A percentile compares a stretch with the other conserved stretches of the same genome.
These are phyloP conservation scores for Colletotrichum sp. DNA, from an alignment of 2,329 filamentous ascomycete species.

Conservation along the genomic window DNA sequence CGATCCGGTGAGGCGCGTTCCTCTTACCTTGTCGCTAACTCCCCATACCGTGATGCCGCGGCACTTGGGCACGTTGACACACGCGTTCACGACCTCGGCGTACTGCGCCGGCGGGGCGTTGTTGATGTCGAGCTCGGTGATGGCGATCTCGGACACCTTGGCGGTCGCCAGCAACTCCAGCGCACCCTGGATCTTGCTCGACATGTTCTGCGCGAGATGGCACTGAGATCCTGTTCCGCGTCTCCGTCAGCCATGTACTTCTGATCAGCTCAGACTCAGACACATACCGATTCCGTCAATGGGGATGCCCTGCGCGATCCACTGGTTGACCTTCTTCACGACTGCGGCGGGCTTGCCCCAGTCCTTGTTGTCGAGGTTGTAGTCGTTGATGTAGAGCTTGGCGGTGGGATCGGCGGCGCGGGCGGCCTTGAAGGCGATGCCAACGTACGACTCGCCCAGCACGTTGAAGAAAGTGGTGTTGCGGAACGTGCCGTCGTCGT, in stretches of 20 bases:
- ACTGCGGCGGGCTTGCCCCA: slow-evolving; percentile 63
- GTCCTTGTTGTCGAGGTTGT: slow-evolving; percentile 67
- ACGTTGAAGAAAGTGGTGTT: slow-evolving; percentile 68
- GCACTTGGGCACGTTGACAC: slow-evolving; percentile 62
- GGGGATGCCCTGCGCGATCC: slow-evolving; percentile 64
- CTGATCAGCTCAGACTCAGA: no score
- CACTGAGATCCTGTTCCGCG: slow-evolving; percentile 49
- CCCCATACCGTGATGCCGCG: slow-evolving; percentile 71
- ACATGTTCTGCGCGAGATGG: slow-evolving; percentile 53
- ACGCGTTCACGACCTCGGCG: slow-evolving; percentile 59
- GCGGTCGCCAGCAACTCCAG: slow-evolving; percentile 56
- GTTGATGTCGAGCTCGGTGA: slow-evolving; percentile 73
- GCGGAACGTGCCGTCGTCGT: slow-evolving; percentile 64
- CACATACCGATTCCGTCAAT: slow-evolving; percentile 65
- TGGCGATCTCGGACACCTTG: slow-evolving; percentile 59
- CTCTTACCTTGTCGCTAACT: slow-evolving; percentile 47
- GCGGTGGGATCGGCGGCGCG: slow-evolving; percentile 68
- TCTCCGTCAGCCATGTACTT: background rate
- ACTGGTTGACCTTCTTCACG: slow-evolving; percentile 64
- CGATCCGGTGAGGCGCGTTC: no score
- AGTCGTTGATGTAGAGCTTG: slow-evolving; percentile 79
- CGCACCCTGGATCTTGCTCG: slow-evolving; percentile 49
- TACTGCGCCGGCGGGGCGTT: slow-evolving; percentile 63
- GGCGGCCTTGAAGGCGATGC: slow-evolving; percentile 73
- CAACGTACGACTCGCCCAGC: slow-evolving; percentile 72